Evolutionary conservation across 2,329 filamentous ascomycete genomes (phyloP), one percentile per base, ranked within the genome.

Genomic region (Zarea fungicola): DNA sequence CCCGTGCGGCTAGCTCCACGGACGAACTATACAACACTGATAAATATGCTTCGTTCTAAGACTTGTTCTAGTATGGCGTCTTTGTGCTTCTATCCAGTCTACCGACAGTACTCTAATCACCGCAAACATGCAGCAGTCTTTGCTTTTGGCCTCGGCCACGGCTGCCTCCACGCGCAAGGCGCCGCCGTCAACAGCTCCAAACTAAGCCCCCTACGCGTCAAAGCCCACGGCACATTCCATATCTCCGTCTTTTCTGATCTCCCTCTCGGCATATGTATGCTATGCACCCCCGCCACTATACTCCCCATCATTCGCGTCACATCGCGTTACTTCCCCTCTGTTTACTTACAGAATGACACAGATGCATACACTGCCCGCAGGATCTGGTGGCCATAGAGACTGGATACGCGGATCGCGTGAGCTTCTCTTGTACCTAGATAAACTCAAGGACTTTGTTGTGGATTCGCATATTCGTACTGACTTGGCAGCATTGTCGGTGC

Each of bases 381-480:
- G 7, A 7, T 29, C 23, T 48, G 83, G 82, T 1, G 83, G 83
- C 0, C 85, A 85, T 53, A 78, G 80, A 0, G 67, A 69, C 31
- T 83, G 76, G 75, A 70, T 72, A 5, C 72, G 81, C 0, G 83
- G 81, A 1, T 71, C 73, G 8, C 67, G 79, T 1, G 55, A 58
- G 37, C 23, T 58, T 6, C 44, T 53, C 6, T 19, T 58, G 9
- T 48, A 29, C 1, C 42, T 49, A 14, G 55, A 56, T 21, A 73
- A 79, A 51, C 62, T 83, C 21, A 54, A 68, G 3, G 41, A 62
- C 19, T 53, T 65, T 16, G 69, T 70, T 25, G 58, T 78, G 0
- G 69, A 78, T 43, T 81, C 77, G 0, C 84, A 77, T 75, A 73
- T 81, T 36, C 68, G 77, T 3, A 65, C 83, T 34, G 78, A 83